These are phyloP conservation scores for Citrus reticulata DNA, from an alignment of 345 rosid species.

Conservation along the genomic window DNA sequence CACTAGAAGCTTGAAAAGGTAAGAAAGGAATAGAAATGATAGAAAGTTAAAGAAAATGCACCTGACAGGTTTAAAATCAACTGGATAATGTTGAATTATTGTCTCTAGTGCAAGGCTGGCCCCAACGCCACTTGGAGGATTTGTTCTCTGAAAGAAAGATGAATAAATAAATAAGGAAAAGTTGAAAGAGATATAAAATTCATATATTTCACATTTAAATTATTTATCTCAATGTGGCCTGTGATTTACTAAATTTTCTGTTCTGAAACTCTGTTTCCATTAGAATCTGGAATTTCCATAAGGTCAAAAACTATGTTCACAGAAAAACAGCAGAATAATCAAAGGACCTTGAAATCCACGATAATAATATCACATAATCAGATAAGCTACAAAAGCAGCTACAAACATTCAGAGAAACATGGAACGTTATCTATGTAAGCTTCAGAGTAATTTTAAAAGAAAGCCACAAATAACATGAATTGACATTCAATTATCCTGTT, in stretches of 20 bases:
- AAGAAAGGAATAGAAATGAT: neutral
- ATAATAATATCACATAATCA: neutral
- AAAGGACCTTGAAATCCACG: neutral
- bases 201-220: neutral
- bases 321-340: neutral
- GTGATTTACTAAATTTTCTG: neutral
- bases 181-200: neutral
- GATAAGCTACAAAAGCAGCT: neutral
- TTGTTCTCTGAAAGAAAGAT: slow-evolving; percentile 49
- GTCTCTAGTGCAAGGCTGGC: slow-evolving; percentile 85
- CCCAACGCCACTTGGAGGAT: slow-evolving; percentile 89
- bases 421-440: neutral
- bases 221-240: neutral
- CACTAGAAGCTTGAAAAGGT: slow-evolving; percentile 3
- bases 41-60: slow-evolving; percentile 21
- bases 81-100: slow-evolving; percentile 60
- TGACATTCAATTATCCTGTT: neutral
- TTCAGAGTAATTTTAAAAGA: neutral
- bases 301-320: neutral
- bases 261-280: neutral
- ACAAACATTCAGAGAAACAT: neutral
- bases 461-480: neutral
- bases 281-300: neutral
- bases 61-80: slow-evolving; percentile 68
- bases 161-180: neutral